Conservation (phyloP, 768 basidiomycete species). For the Rhodotorula toruloides region DNA sequence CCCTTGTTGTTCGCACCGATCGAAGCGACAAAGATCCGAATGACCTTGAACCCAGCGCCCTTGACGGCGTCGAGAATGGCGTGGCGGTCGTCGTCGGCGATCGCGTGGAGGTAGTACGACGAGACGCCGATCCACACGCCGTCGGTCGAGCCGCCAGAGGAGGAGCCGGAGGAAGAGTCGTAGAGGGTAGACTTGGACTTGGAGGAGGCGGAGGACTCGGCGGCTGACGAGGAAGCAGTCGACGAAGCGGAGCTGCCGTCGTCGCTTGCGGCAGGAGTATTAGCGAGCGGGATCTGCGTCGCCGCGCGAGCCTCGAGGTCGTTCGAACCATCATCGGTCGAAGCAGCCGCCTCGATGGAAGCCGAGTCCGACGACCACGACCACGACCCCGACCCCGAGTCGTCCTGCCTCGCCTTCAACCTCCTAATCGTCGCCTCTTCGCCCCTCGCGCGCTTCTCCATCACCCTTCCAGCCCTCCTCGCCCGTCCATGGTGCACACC, state of each 20-base stretch:
- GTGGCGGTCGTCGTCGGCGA: slow-evolving; percentile 29
- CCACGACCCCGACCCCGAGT: neutral
- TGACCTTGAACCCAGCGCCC: slow-evolving; percentile 39
- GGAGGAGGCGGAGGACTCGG: neutral
- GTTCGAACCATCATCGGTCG: slow-evolving; percentile 1
- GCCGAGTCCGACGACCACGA: neutral
- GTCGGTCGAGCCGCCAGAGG: neutral
- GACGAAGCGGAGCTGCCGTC: neutral
- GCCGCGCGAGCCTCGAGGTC: neutral
- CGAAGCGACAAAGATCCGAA: slow-evolving; percentile 41
- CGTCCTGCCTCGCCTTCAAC: neutral
- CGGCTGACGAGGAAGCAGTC: neutral
- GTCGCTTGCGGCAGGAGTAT: neutral
- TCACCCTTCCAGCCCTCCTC: no score
- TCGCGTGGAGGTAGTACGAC: slow-evolving; percentile 41
- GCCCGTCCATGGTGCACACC: neutral
- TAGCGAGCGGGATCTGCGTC: neutral
- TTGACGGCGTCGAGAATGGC: slow-evolving; percentile 42
- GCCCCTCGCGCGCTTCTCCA: neutral
- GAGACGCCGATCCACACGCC: slow-evolving; percentile 40
- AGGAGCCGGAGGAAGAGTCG: neutral
- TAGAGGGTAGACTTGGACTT: neutral
- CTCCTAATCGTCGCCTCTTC: neutral
- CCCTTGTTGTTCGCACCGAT: slow-evolving; percentile 40
- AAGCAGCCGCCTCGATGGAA: neutral